Evolutionary conservation across 2,329 filamentous ascomycete species (phyloP), one percentile per base, ranked within the genome.

Genomic region (Stylonectria norvegica): DNA sequence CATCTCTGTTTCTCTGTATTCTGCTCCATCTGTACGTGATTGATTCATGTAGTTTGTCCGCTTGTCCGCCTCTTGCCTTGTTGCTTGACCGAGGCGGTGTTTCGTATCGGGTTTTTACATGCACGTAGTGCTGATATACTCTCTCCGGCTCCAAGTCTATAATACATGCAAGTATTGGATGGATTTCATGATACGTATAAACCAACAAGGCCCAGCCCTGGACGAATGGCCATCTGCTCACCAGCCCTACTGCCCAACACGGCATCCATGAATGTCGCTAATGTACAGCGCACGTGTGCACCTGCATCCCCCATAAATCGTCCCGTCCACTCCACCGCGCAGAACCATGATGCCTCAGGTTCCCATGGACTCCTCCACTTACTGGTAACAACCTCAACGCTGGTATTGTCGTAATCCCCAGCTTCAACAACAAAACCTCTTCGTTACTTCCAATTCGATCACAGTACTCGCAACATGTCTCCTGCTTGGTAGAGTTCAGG

Each of bases 201-300:
- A n/a, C n/a, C n/a, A n/a, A n/a, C n/a, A n/a, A 15, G 33, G 27
- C 14, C 15, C 14, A 22, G 5, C 33, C 33, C 33, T 7, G 33
- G 3, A 22, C n/a, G n/a, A n/a, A n/a, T n/a, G n/a, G 23, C 18
- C 32, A 41, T 33, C 27, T 23, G 32, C 36, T 28, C 34, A 42
- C 19, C 28, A 41, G 27, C 27, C 32, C 38, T 34, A 39, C 30
- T 48, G 31, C 48, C 48, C 30, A 49, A 40, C 33, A 30, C 25
- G 45, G 49, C 50, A 52, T n/a, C n/a, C n/a, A n/a, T n/a, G n/a
- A n/a, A n/a, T 42, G 49, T 52, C 27, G 49, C 40, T 52, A 49
- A 50, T 49, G 45, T 42, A 33, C 49, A 49, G 49, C 46, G 43
- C 49, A 52, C 45, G 49, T 52, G 49, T 49, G 37, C 32, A 34